Percentiles rank a stretch among this genome's conserved stretches.
These are phyloP conservation scores for Annulohypoxylon moriforme DNA, from an alignment of 495 filamentous ascomycete genomes.

Conservation along the genomic window DNA sequence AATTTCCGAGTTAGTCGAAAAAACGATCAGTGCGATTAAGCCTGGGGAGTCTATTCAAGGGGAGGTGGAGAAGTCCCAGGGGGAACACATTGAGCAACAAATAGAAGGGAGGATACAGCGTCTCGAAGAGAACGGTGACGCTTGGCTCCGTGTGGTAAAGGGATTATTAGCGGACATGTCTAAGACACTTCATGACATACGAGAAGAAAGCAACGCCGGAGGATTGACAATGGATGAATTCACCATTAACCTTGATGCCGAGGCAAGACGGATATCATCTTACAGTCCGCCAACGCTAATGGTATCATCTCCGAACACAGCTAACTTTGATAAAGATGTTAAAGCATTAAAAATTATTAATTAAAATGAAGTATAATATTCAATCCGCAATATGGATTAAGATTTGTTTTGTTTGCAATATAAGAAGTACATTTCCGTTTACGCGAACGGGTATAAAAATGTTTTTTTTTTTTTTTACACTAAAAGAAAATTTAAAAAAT, in stretches of 20 bases:
- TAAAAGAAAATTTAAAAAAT: too few relatives aligned
- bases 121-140: conserved; percentile 40
- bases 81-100: conserved; percentile 5
- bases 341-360: too few relatives aligned
- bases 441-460: too few relatives aligned
- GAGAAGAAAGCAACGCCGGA: conserved; percentile 30
- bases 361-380: too few relatives aligned
- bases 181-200: conserved; percentile 38
- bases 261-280: neutral
- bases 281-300: neutral
- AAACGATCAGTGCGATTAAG: conserved; percentile 21
- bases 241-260: neutral
- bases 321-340: too few relatives aligned
- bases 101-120: conserved; percentile 41
- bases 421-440: too few relatives aligned
- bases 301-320: too few relatives aligned
- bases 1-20: conserved; percentile 40
- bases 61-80: neutral
- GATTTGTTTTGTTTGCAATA: too few relatives aligned
- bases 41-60: neutral
- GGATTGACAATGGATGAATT: conserved; percentile 15
- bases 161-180: conserved; percentile 36
- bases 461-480: too few relatives aligned
- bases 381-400: too few relatives aligned
- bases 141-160: conserved; percentile 39